A percentile compares a stretch with the other conserved stretches of the same genome.
Conservation (phyloP, 208 protist species). For the Angomonas ambiguus region DNA sequence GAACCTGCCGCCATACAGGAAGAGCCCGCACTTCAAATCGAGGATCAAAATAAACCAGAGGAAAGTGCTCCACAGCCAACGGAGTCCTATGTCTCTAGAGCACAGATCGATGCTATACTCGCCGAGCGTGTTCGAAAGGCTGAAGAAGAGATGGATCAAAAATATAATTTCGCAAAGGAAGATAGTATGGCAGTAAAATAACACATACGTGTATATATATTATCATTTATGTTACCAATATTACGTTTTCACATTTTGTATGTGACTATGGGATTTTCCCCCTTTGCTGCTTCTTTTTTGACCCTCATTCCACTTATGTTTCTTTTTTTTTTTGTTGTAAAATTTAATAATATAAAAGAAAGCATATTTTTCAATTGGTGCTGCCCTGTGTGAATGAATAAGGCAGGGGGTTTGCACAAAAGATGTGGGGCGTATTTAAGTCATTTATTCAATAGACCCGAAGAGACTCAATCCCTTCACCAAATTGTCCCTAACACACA, state of each 20-base stretch:
- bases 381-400: too few relatives aligned
- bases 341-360: constrained; percentile 2
- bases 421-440: constrained; percentile 45
- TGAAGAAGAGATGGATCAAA: not conserved
- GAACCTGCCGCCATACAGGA: not conserved
- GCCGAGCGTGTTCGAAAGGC: not conserved
- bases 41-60: not conserved
- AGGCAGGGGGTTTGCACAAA: not conserved
- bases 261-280: too few relatives aligned
- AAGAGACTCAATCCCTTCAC: constrained; percentile 57
- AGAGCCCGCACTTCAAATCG: not conserved
- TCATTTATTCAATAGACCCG: constrained; percentile 49
- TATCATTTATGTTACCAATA: too few relatives aligned
- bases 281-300: not conserved
- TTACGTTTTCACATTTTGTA: too few relatives aligned
- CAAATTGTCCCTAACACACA: constrained; percentile 62
- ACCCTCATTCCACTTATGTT: not conserved
- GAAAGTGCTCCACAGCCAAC: not conserved
- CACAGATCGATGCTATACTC: not conserved
- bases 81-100: not conserved
- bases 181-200: not conserved
- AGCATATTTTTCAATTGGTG: constrained; percentile 17
- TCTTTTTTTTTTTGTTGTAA: constrained; percentile 4
- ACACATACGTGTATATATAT: too few relatives aligned
- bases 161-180: not conserved